phyloP scores from a whole-genome alignment of 176 grass and related monocot genomes.

The Guadua angustifolia region DNA sequence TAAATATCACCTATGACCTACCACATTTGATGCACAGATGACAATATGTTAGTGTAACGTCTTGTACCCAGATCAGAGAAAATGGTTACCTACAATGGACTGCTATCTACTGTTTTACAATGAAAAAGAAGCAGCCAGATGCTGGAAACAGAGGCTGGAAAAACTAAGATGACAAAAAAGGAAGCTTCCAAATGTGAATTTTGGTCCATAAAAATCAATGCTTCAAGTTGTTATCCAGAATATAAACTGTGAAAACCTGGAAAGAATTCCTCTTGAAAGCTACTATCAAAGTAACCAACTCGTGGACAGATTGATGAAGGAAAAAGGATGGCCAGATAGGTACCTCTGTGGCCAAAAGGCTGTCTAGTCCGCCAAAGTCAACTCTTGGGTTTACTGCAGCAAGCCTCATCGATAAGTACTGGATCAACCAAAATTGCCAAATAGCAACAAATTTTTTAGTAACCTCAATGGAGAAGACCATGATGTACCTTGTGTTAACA shows the following conservation, averaged over 20 bases:
- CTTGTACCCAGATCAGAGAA: not conserved
- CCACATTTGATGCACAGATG: constrained; percentile 16
- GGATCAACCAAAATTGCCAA: constrained; percentile 35
- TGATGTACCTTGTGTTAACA: not conserved
- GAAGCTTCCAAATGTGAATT: not conserved
- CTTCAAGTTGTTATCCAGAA: not conserved
- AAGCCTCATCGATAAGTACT: constrained; percentile 90
- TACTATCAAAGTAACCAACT: not conserved
- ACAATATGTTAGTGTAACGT: not conserved
- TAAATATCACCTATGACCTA: constrained; percentile 3
- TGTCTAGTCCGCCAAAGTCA: constrained; percentile 74
- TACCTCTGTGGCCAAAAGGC: constrained; percentile 71
- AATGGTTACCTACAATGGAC: not conserved
- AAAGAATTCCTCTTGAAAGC: constrained; percentile 10
- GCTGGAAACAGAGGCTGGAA: not conserved
- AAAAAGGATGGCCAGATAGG: not conserved
- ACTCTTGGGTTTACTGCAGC: constrained; percentile 77
- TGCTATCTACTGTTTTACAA: not conserved
- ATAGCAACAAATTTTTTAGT: constrained; percentile 3
- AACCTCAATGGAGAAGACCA: not conserved
- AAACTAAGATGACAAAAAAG: not conserved
- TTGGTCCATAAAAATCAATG: not conserved
- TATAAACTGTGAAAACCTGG: not conserved
- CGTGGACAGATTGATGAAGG: not conserved
- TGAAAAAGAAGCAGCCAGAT: constrained; percentile 22